Evolutionary conservation across 2,329 filamentous ascomycete species (phyloP).

Genomic region (Neonectria punicea): DNA sequence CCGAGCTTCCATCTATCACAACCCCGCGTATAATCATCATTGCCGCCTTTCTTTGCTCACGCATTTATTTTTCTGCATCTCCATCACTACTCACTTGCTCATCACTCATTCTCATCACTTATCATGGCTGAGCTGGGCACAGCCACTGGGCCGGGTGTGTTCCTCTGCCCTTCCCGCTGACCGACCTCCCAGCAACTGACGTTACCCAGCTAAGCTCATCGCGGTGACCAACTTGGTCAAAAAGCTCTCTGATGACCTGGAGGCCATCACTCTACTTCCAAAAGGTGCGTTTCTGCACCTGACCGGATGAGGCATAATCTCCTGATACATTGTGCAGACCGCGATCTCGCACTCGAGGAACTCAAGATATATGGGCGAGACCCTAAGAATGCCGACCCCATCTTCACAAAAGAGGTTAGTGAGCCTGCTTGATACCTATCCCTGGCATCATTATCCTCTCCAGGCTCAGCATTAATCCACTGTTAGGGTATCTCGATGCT

Average conservation of each 20-base stretch:
- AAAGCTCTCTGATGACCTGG: constrained; percentile 70
- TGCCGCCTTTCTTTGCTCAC: background rate
- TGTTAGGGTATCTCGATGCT: constrained; percentile 79
- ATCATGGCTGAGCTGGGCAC: constrained; percentile 44
- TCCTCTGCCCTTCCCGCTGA: background rate
- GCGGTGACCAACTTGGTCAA: constrained; percentile 74
- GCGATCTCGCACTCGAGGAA: constrained; percentile 69
- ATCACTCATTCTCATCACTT: constrained; percentile 28
- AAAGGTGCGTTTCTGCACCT: constrained; percentile 57
- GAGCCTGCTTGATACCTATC: background rate
- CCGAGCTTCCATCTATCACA: constrained; percentile 1
- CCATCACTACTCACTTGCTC: background rate
- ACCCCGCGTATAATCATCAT: background rate
- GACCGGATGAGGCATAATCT: constrained; percentile 5
- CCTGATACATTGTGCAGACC: constrained; percentile 59
- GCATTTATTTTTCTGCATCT: background rate
- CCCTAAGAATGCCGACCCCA: constrained; percentile 77
- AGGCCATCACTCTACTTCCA: constrained; percentile 66
- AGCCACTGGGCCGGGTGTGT: constrained; percentile 57
- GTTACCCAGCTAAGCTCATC: constrained; percentile 68
- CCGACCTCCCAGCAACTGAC: constrained; percentile 26
- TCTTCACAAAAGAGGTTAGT: constrained; percentile 81
- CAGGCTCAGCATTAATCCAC: constrained; percentile 17
- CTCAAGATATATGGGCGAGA: constrained; percentile 77
- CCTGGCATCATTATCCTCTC: constrained; percentile 7